phyloP scores from a whole-genome alignment of 805 yeast species.

The Teunomyces pallodes region DNA sequence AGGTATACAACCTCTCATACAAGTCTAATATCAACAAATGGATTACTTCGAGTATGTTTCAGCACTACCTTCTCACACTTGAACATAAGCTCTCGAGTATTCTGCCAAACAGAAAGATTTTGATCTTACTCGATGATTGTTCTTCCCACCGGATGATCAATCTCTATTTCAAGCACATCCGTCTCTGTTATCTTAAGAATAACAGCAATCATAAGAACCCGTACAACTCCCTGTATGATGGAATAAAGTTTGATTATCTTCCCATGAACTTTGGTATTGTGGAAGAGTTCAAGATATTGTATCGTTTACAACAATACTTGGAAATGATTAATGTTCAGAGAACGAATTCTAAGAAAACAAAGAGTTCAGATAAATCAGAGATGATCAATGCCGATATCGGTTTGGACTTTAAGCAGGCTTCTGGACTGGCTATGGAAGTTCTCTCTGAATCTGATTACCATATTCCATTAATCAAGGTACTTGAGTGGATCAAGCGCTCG shows the following conservation, averaged over 20 bases:
- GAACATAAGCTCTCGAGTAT: constrained; percentile 54
- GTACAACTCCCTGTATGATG: constrained; percentile 33
- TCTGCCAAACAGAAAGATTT: constrained; percentile 45
- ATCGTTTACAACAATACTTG: constrained; percentile 56
- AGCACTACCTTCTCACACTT: constrained; percentile 57
- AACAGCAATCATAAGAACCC: constrained; percentile 38
- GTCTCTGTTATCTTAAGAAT: constrained; percentile 36
- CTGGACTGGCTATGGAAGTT: constrained; percentile 22
- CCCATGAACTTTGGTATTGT: constrained; percentile 66
- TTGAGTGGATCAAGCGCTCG: constrained; percentile 55
- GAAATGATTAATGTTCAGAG: constrained; percentile 40
- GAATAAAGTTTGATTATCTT: constrained; percentile 50
- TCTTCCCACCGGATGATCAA: constrained; percentile 57
- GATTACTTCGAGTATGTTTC: constrained; percentile 61
- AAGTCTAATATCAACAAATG: constrained; percentile 61
- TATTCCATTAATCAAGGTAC: constrained; percentile 52
- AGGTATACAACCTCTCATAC: constrained; percentile 51
- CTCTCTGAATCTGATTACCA: constrained; percentile 41
- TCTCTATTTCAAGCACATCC: constrained; percentile 35
- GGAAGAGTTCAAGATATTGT: constrained; percentile 58
- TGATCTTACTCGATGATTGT: constrained; percentile 58
- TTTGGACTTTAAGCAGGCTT: constrained; percentile 3
- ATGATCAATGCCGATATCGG: not conserved
- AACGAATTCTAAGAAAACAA: constrained; percentile 9
- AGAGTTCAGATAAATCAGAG: not conserved